Evolutionary conservation across 1,284 basidiomycete genomes (phyloP), one percentile per base, ranked within the genome.

Genomic region (Neolentinus lepideus): DNA sequence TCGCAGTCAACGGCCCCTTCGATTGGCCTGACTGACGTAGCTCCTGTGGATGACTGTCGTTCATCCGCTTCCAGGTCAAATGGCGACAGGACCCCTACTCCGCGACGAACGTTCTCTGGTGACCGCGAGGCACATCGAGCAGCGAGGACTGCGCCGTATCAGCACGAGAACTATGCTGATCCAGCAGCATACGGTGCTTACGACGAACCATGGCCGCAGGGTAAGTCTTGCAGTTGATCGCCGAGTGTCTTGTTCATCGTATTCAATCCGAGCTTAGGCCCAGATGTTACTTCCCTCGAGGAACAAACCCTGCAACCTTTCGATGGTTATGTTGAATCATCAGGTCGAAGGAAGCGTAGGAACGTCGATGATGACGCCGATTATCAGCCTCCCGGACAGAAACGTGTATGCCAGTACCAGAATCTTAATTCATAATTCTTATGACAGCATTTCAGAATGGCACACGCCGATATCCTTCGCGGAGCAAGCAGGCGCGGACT

Each of bases 271-370:
- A 31, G 38, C 38, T 16, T 16, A 43, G 38, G 38, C 38, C 38
- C 38, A 43, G 38, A 43, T 21, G 38, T 16, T 6, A 16, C 19
- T n/a, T 6, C 16, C 19, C 38, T 43, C 3, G 38, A 43, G 38
- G 38, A 43, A 19, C 58, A 59, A 12, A 67, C 64, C 62, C 51
- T 59, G 56, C 64, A 67, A 57, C 69, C 69, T 53, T 71, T 69
- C 58, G 73, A 74, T 12, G 71, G 67, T 16, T 73, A 74, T 58
- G 70, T 70, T 33, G 75, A 75, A 47, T 66, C 66, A 29, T 64
- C 72, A 29, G 71, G 75, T 14, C 76, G 75, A 58, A 69, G 67
- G 69, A 87, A 81, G 71, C 76, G 79, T 52, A 79, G 79, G 58
- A 77, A 65, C 64, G 60, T 57, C n/a, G 72, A 78, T 56, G 75